phyloP scores from a whole-genome alignment of 257 asterid species.

The Nicotiana undulata region DNA sequence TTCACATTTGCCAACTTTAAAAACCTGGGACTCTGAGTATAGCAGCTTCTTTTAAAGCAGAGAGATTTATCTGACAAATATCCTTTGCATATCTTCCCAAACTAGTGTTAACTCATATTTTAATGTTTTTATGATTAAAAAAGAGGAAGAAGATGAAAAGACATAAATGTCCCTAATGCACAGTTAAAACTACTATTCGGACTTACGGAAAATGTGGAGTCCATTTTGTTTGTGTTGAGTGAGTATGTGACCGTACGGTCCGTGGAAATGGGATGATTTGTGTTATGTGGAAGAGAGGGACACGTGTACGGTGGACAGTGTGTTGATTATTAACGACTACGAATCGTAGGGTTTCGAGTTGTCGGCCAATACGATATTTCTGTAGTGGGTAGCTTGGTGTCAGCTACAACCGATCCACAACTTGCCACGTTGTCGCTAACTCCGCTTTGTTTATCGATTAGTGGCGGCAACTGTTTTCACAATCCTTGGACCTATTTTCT shows the following conservation, averaged over 20 bases:
- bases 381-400: conserved; percentile 20
- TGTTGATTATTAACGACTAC: conserved; percentile 4
- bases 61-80: conserved; percentile 28
- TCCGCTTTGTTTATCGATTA: neutral
- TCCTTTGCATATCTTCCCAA: conserved; percentile 33
- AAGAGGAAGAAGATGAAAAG: neutral
- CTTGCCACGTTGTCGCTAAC: conserved; percentile 19
- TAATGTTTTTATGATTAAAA: neutral
- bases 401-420: conserved; percentile 19
- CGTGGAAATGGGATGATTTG: neutral
- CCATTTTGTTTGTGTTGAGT: neutral
- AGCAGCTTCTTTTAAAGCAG: conserved; percentile 9
- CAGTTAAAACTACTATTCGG: conserved; percentile 3
- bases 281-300: neutral
- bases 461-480: neutral
- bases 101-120: conserved; percentile 9
- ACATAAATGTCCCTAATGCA: conserved; percentile 19
- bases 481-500: neutral
- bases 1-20: conserved; percentile 18
- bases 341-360: conserved; percentile 32
- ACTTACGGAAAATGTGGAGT: neutral
- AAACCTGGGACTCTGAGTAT: neutral
- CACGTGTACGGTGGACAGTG: conserved; percentile 10
- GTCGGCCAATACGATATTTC: conserved; percentile 34
- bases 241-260: conserved; percentile 10